Conservation (phyloP, 768 basidiomycete species). For the Leccinum broughii region DNA sequence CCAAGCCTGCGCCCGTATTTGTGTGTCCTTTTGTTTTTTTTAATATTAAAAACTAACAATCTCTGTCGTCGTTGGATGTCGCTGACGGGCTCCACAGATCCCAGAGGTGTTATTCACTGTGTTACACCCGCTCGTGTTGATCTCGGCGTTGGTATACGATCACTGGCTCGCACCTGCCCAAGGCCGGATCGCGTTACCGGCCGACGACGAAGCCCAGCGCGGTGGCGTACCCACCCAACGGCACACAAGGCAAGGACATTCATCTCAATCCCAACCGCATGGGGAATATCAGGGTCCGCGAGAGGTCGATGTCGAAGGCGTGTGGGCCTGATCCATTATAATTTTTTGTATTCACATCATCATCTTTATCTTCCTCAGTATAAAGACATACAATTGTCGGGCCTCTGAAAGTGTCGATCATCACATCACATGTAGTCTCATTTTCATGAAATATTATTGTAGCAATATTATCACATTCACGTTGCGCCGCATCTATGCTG, state of each 20-base stretch:
- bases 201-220: constrained; percentile 34
- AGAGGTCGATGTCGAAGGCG: constrained; percentile 44
- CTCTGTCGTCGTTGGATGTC: not conserved
- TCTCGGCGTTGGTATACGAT: constrained; percentile 46
- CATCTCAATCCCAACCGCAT: not conserved
- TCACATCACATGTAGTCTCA: not conserved
- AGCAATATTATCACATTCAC: not conserved
- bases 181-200: constrained; percentile 45
- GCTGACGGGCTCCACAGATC: constrained; percentile 40
- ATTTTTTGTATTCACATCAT: not conserved
- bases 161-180: constrained; percentile 13
- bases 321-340: constrained; percentile 33
- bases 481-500: not conserved
- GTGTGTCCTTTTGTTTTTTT: constrained; percentile 40
- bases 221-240: not conserved
- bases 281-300: constrained; percentile 28
- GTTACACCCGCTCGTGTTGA: constrained; percentile 61
- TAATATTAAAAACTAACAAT: not conserved
- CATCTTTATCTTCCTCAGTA: not conserved
- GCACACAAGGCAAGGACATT: constrained; percentile 11
- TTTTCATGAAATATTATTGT: not conserved
- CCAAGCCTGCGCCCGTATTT: constrained; percentile 65
- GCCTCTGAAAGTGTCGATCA: not conserved
- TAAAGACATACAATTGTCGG: not conserved
- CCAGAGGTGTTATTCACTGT: constrained; percentile 63